Conservation (phyloP, 177 flowering plant genomes). For the Vitis hybrid region DNA sequence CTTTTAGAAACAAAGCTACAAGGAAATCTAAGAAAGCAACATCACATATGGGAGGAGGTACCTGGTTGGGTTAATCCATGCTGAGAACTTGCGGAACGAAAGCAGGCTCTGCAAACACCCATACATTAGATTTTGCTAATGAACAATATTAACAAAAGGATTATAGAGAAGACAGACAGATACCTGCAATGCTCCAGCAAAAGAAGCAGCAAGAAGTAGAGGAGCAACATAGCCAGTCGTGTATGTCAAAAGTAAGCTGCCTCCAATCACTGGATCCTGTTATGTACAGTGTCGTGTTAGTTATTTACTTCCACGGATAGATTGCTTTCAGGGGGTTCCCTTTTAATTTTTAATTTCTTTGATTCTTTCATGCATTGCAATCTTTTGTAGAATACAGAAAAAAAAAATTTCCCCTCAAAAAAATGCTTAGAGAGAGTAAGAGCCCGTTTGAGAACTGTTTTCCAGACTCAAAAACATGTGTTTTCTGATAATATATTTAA, state of each 20-base stretch:
- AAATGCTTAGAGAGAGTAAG: too few species aligned
- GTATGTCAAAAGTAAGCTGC: conserved; percentile 92
- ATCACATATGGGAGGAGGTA: conserved; percentile 18
- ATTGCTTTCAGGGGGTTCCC: too few species aligned
- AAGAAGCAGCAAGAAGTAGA: conserved; percentile 93
- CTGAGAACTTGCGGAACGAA: conserved; percentile 87
- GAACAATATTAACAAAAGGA: not conserved
- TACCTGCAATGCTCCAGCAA: conserved; percentile 99
- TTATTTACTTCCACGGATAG: not conserved
- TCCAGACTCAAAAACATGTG: too few species aligned
- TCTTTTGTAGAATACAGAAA: too few species aligned
- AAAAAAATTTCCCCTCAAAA: too few species aligned
- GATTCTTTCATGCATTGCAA: too few species aligned
- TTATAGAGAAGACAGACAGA: not conserved
- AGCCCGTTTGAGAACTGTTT: too few species aligned
- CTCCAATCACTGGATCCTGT: conserved; percentile 95
- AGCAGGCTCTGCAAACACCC: conserved; percentile 70
- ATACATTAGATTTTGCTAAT: not conserved
- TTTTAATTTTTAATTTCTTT: too few species aligned
- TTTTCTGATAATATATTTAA: too few species aligned
- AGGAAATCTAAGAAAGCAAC: not conserved
- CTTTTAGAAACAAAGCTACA: not conserved
- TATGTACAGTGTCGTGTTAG: not conserved
- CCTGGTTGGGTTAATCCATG: conserved; percentile 95
- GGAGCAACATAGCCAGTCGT: conserved; percentile 98